Evolutionary conservation across 2,329 filamentous ascomycete species (phyloP).

Genomic region (Dactylella cylindrospora): DNA sequence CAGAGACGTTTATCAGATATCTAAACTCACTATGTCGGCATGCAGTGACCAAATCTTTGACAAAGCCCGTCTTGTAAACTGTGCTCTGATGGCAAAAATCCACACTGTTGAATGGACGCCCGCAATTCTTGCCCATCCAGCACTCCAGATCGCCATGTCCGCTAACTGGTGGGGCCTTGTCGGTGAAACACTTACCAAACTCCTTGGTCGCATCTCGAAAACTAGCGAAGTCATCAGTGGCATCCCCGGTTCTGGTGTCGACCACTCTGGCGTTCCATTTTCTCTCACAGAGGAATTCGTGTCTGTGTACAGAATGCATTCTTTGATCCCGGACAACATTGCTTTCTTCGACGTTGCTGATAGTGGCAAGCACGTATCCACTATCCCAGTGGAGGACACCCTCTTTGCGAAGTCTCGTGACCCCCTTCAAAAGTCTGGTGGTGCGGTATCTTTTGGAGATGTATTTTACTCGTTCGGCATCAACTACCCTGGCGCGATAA

Average conservation of each 20-base stretch:
- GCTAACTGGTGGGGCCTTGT: conserved; percentile 57
- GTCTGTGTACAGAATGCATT: conserved; percentile 55
- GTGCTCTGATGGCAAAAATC: conserved; percentile 57
- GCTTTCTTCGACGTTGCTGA: conserved; percentile 48
- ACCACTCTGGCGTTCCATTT: conserved; percentile 53
- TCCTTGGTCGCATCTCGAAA: conserved; percentile 54
- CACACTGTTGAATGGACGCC: conserved; percentile 58
- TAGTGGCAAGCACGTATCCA: conserved; percentile 47
- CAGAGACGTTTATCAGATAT: not conserved
- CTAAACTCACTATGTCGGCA: not conserved
- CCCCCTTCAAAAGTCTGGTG: conserved; percentile 48
- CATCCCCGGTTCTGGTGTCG: conserved; percentile 53
- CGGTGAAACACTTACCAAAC: conserved; percentile 54
- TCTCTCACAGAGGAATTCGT: conserved; percentile 56
- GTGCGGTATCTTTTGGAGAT: conserved; percentile 51
- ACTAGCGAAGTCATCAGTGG: conserved; percentile 53
- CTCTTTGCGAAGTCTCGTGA: conserved; percentile 51
- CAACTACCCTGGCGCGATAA: conserved; percentile 57
- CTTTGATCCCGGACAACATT: conserved; percentile 52
- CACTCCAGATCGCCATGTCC: conserved; percentile 54
- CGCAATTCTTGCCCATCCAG: conserved; percentile 56
- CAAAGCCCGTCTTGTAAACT: conserved; percentile 55
- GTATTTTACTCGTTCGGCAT: conserved; percentile 56
- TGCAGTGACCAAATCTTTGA: conserved; percentile 54
- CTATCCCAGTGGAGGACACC: conserved; percentile 50